These are phyloP conservation scores for Ceratocystis lukuohia DNA, from an alignment of 2,329 filamentous ascomycete species.

Conservation along the genomic window DNA sequence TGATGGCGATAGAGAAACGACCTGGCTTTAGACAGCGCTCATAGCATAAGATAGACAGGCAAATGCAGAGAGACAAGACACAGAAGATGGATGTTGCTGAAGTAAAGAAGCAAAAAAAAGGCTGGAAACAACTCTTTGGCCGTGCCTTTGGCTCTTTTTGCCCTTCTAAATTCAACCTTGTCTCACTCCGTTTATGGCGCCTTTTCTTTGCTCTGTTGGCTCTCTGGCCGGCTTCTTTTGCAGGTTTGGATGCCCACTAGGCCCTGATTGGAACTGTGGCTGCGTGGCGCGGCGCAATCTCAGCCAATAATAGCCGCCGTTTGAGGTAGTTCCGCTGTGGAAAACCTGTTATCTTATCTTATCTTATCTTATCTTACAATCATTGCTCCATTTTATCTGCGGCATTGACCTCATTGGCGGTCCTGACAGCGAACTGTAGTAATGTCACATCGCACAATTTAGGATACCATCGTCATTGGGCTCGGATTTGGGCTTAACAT, in stretches of 20 bases:
- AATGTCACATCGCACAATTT: neutral
- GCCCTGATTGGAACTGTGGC: slow-evolving; percentile 7
- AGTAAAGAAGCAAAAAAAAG: neutral
- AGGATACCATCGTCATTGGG: neutral
- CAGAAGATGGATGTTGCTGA: neutral
- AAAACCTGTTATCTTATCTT: neutral
- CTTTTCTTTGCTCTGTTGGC: neutral
- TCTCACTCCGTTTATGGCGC: slow-evolving; percentile 5
- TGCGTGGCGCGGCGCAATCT: neutral
- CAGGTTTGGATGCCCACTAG: slow-evolving; percentile 4
- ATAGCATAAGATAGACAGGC: neutral
- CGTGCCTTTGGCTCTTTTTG: neutral
- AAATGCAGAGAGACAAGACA: neutral
- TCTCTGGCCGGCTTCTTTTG: neutral
- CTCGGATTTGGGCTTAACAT: neutral
- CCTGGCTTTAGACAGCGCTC: neutral
- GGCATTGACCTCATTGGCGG: slow-evolving; percentile 8
- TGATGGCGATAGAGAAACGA: neutral
- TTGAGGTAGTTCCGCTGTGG: neutral
- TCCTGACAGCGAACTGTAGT: neutral
- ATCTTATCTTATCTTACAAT: neutral
- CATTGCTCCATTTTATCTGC: neutral
- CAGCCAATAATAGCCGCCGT: neutral
- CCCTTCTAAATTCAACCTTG: slow-evolving; percentile 6
- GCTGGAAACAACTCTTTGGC: neutral